A percentile compares a stretch with the other conserved stretches of the same genome.
Evolutionary conservation across 1,284 basidiomycete species (phyloP).

Genomic region (Malassezia dermatis): DNA sequence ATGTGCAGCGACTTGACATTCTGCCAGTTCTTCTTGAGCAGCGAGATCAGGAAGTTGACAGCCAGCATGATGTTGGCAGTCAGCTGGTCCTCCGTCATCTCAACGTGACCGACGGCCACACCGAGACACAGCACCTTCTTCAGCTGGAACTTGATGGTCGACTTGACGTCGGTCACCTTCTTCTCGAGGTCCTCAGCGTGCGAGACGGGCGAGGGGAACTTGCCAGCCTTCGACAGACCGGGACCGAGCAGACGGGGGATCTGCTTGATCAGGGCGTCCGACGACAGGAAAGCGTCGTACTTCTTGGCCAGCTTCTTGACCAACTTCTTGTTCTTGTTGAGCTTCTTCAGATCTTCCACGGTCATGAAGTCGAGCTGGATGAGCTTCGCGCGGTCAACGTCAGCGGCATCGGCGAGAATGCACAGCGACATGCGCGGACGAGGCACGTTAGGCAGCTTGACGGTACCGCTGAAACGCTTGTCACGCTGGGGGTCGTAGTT

Average conservation of each 20-base stretch:
- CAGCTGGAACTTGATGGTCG: conserved; percentile 63
- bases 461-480: conserved; percentile 48
- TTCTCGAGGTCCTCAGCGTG: conserved; percentile 81
- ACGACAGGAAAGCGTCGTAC: conserved; percentile 97
- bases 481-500: conserved; percentile 49
- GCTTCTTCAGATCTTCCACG: conserved; percentile 98
- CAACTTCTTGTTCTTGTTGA: conserved; percentile 99
- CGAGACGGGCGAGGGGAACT: conserved; percentile 90
- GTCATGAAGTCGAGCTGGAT: conserved; percentile 95
- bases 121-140: conserved; percentile 99
- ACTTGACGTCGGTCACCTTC: conserved; percentile 91
- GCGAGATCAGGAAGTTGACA: conserved; percentile 99
- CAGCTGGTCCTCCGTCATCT: conserved; percentile 97
- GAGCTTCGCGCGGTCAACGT: conserved; percentile 97
- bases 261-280: conserved; percentile 97
- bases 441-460: conserved; percentile 84
- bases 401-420: conserved; percentile 96
- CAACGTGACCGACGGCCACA: conserved; percentile 92
- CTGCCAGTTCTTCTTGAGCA: conserved; percentile 99
- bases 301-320: conserved; percentile 99
- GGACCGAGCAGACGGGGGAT: conserved; percentile 98
- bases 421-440: conserved; percentile 98
- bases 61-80: conserved; percentile 91
- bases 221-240: conserved; percentile 99
- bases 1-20: conserved; percentile 98